Conservation (phyloP, 2,329 filamentous ascomycete species). For the Coniochaeta prunicola region DNA sequence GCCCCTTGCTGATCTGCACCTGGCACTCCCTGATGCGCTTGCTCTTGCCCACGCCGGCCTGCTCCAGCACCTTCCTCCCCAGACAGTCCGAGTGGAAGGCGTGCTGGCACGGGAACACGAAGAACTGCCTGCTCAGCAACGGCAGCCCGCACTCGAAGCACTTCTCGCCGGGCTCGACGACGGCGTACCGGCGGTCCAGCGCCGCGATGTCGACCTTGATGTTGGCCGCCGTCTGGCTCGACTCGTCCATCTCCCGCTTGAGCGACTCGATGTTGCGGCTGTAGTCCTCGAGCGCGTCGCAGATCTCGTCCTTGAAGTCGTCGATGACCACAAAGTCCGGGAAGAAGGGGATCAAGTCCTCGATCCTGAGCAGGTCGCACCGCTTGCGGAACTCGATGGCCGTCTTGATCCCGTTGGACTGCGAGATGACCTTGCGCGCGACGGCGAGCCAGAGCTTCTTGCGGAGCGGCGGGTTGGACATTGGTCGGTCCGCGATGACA, state of each 20-base stretch:
- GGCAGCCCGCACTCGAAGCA: slow-evolving; percentile 86
- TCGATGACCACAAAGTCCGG: slow-evolving; percentile 98
- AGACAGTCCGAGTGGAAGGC: slow-evolving; percentile 95
- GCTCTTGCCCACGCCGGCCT: slow-evolving; percentile 67
- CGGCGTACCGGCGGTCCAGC: slow-evolving; percentile 84
- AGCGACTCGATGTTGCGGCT: slow-evolving; percentile 81
- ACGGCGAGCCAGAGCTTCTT: slow-evolving; percentile 96
- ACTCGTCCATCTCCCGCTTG: slow-evolving; percentile 94
- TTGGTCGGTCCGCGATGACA: slow-evolving; percentile 78
- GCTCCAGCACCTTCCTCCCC: slow-evolving; percentile 76
- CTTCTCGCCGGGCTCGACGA: slow-evolving; percentile 91
- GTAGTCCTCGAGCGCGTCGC: slow-evolving; percentile 87
- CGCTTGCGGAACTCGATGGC: slow-evolving; percentile 91
- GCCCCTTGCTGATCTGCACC: slow-evolving; percentile 69
- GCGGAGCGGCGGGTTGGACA: slow-evolving; percentile 69
- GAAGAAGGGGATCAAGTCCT: slow-evolving; percentile 97
- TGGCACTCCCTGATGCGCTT: slow-evolving; percentile 82
- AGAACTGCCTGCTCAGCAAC: slow-evolving; percentile 85
- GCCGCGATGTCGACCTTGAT: slow-evolving; percentile 85
- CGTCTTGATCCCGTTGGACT: slow-evolving; percentile 79
- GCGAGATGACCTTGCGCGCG: slow-evolving; percentile 85
- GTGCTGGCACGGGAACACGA: slow-evolving; percentile 97
- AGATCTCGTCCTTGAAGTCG: slow-evolving; percentile 98
- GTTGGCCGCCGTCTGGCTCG: slow-evolving; percentile 76
- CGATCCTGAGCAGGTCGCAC: slow-evolving; percentile 86